Conservation (phyloP, 192 early-diverging fungal species). For the Umbelopsis sp. region DNA sequence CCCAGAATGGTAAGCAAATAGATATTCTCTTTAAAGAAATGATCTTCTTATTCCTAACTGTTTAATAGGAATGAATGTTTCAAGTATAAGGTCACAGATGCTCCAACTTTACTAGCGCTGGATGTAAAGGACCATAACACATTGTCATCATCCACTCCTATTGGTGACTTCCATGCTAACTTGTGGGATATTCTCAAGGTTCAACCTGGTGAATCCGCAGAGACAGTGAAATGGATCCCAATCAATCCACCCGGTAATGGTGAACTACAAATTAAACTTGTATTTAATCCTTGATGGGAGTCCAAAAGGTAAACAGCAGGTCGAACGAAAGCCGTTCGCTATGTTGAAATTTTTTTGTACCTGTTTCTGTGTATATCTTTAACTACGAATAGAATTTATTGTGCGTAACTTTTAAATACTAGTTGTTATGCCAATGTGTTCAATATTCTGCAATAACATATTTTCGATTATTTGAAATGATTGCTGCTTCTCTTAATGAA, state of each 20-base stretch:
- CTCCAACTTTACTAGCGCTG: neutral
- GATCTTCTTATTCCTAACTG: neutral
- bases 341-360: neutral
- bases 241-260: constrained; percentile 21
- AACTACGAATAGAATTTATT: neutral
- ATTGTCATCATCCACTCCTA: neutral
- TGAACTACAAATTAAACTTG: constrained; percentile 20
- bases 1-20: constrained; percentile 35
- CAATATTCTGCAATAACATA: neutral
- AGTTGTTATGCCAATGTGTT: neutral
- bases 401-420: too few species aligned
- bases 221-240: constrained; percentile 11
- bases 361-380: constrained; percentile 8
- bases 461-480: neutral
- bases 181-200: constrained; percentile 11
- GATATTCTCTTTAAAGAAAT: neutral
- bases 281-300: constrained; percentile 16
- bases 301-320: too few species aligned
- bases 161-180: neutral
- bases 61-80: constrained; percentile 9
- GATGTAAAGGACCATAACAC: constrained; percentile 18
- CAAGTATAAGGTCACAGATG: neutral
- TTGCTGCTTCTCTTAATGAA: neutral
- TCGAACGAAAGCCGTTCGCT: too few species aligned
- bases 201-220: neutral